Evolutionary conservation across 768 basidiomycete species (phyloP), one percentile per base, ranked within the genome.

Genomic region (Auriculariales sp.): DNA sequence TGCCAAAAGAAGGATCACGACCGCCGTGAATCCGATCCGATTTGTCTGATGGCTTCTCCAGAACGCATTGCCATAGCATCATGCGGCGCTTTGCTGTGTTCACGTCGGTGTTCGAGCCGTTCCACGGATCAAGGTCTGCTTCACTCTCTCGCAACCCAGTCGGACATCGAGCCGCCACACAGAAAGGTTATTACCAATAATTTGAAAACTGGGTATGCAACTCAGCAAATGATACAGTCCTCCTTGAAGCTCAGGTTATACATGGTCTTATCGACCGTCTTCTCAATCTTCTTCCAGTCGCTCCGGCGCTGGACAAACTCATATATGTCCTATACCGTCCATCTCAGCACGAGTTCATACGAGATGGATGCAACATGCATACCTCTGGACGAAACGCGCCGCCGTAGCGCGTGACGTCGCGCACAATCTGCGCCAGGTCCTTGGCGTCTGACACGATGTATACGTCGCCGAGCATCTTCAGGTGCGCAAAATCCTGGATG

Each of bases 201-300:
- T n/a, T n/a, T n/a, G n/a, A n/a, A n/a, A 34, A 34, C 12, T 34
- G 12, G 33, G 33, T 12, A 12, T 34, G 12, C 17, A 19, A 25
- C 10, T 59, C 52, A 72, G 53, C 60, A 61, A 35, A 79, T 58
- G 25, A 78, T 59, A 69, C 92, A 95, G 60, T 95, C 92, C 61
- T 95, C 92, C 59, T 87, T 91, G 59, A 94, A 88, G 61, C 83
- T 87, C 47, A 92, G 64, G 64, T 85, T 90, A 66, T 91, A 92
- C 88, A 92, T 91, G 46, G 88, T 80, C 69, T 90, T 89, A 68
- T 91, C 89, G 46, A 98, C 95, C 25, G 78, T 81, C 66, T 90
- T 94, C 63, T 98, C 93, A 52, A 98, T 98, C 69, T 88, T 93
- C 68, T 95, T 94, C 94, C 94, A 98, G 62, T 99, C 94, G 5